Conservation (phyloP, 805 yeast species). For the Saccharomycopsis fodiens region DNA sequence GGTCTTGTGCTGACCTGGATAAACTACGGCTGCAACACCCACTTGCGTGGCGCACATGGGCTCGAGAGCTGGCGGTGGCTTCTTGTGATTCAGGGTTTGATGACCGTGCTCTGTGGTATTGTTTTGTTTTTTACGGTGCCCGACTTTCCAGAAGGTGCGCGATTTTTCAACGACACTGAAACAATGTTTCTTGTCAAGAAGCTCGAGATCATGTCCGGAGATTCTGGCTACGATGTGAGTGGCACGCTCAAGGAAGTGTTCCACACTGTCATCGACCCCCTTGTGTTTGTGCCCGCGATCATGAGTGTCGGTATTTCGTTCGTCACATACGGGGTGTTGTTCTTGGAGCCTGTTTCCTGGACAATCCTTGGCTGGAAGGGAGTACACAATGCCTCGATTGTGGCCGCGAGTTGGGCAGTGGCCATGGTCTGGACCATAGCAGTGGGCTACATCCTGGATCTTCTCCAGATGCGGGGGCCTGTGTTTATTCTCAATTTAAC, state of each 20-base stretch:
- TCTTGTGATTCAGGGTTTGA: slow-evolving; percentile 40
- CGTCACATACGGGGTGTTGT: slow-evolving; percentile 70
- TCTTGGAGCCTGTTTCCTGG: slow-evolving; percentile 62
- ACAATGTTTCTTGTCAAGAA: slow-evolving; percentile 25
- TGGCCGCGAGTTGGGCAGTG: slow-evolving; percentile 25
- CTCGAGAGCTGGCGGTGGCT: slow-evolving; percentile 43
- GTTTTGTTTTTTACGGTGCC: slow-evolving; percentile 36
- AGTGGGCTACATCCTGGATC: slow-evolving; percentile 46
- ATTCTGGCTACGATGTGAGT: slow-evolving; percentile 41
- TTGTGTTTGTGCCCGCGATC: slow-evolving; percentile 49
- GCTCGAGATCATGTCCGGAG: slow-evolving; percentile 19
- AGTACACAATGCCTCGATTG: slow-evolving; percentile 50
- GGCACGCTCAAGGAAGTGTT: slow-evolving; percentile 37
- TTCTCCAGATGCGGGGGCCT: slow-evolving; percentile 28
- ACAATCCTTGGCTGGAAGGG: slow-evolving; percentile 49
- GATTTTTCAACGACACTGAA: slow-evolving; percentile 36
- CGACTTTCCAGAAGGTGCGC: slow-evolving; percentile 41
- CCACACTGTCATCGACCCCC: slow-evolving; percentile 48
- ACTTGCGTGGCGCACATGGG: slow-evolving; percentile 43
- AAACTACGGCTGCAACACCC: slow-evolving; percentile 49
- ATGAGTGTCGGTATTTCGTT: slow-evolving; percentile 56
- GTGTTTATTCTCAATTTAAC: slow-evolving; percentile 23
- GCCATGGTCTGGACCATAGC: slow-evolving; percentile 51
- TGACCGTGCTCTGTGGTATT: slow-evolving; percentile 26
- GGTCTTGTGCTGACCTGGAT: slow-evolving; percentile 73